Conservation (phyloP, 176 grass and related monocot species). For the Aegilops longissima region DNA sequence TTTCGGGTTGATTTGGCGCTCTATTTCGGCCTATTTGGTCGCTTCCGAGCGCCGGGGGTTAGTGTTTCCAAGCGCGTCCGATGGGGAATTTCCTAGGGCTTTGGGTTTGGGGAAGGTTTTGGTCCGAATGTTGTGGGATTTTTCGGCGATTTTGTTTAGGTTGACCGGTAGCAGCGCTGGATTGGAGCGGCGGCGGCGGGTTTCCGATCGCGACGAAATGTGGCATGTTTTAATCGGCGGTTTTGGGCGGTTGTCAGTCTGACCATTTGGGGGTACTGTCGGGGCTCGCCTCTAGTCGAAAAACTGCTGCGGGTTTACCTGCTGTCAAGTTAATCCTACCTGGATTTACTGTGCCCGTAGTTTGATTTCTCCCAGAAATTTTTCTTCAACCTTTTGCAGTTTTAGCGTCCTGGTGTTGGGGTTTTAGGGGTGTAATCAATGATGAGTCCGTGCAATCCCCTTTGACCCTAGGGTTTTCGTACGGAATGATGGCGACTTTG, state of each 20-base stretch:
- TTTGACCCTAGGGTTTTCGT: background rate
- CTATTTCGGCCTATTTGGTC: background rate
- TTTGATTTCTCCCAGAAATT: background rate
- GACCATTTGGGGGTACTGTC: background rate
- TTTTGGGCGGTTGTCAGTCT: background rate
- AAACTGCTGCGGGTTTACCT: background rate
- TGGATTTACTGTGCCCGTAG: background rate
- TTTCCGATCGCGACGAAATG: slow-evolving; percentile 27
- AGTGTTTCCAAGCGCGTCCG: background rate
- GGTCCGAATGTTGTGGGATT: background rate
- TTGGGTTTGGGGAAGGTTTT: slow-evolving; percentile 31
- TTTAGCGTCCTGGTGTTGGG: slow-evolving; percentile 1
- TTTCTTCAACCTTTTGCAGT: background rate
- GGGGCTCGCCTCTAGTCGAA: background rate
- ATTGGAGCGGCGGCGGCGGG: background rate
- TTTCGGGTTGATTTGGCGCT: background rate
- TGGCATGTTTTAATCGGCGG: background rate
- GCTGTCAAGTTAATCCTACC: background rate
- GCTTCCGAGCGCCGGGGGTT: background rate
- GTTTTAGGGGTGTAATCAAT: slow-evolving; percentile 21
- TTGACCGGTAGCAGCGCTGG: background rate
- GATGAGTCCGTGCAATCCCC: background rate
- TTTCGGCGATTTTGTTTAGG: background rate
- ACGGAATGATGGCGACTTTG: background rate
- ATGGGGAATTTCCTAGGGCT: slow-evolving; percentile 24